Conservation (phyloP, 1,139 yeast species). For the Scheffersomyces segobiensis region DNA sequence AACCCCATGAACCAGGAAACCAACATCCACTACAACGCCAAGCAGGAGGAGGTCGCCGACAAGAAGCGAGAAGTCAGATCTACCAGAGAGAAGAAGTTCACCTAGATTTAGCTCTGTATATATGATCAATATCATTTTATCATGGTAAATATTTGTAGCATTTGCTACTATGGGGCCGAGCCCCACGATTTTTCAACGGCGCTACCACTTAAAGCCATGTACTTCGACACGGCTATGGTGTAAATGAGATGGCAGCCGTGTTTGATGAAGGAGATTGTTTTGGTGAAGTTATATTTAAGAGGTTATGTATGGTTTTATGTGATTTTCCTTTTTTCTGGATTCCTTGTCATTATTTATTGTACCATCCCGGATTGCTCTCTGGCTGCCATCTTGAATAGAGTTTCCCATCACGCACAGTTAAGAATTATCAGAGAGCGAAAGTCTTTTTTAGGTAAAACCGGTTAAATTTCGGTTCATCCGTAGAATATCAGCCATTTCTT, state of each 20-base stretch:
- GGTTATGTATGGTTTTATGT: not conserved
- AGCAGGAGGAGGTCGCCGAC: conserved; percentile 50
- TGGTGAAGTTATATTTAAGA: not conserved
- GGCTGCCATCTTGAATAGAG: not conserved
- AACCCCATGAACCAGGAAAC: conserved; percentile 85
- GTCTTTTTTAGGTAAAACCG: no score
- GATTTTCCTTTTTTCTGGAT: not conserved
- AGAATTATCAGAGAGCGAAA: not conserved
- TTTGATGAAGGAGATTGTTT: not conserved
- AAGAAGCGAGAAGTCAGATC: conserved; percentile 54
- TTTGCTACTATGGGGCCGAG: not conserved
- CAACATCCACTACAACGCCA: conserved; percentile 63
- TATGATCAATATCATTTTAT: not conserved
- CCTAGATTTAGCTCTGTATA: conserved; percentile 11
- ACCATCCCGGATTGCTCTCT: no score
- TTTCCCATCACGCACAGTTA: not conserved
- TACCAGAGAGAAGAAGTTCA: conserved; percentile 44
- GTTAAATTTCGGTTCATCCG: no score
- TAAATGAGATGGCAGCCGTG: not conserved
- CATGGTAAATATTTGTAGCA: not conserved
- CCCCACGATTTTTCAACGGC: not conserved
- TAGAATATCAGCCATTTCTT: not conserved
- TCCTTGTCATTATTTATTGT: not conserved
- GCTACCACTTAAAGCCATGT: not conserved
- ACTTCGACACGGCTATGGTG: not conserved